Percentiles rank a stretch among this genome's conserved stretches.
Evolutionary conservation across 176 grass and related monocot species (phyloP).

Genomic region (Raddia distichophylla): DNA sequence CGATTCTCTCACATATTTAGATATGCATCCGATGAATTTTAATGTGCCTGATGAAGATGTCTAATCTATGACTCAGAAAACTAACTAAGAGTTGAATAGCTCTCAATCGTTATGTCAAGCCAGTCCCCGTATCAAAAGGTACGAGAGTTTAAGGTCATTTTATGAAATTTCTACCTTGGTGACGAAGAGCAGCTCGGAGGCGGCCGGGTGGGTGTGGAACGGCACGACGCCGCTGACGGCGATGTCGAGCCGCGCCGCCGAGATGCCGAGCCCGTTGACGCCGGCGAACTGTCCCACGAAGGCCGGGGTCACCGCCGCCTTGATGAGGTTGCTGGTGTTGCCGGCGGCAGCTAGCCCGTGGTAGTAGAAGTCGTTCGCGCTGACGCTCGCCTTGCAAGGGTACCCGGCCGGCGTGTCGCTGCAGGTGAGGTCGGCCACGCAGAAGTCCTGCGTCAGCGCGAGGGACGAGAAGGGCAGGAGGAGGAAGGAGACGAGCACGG

Average conservation of each 20-base stretch:
- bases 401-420: slow-evolving; percentile 65
- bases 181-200: slow-evolving; percentile 65
- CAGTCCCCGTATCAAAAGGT: no score
- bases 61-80: no score
- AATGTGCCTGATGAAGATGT: no score
- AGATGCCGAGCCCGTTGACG: slow-evolving; percentile 82
- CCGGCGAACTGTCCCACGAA: slow-evolving; percentile 77
- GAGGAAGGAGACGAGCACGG: slow-evolving; percentile 50
- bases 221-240: slow-evolving; percentile 63
- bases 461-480: slow-evolving; percentile 32
- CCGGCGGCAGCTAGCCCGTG: slow-evolving; percentile 47
- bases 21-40: no score
- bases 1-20: no score
- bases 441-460: slow-evolving; percentile 68
- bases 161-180: slow-evolving; percentile 1
- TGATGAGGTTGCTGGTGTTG: slow-evolving; percentile 59
- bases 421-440: slow-evolving; percentile 62
- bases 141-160: no score
- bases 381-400: slow-evolving; percentile 60
- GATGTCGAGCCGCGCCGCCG: slow-evolving; percentile 67
- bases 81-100: no score
- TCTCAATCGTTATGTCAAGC: no score
- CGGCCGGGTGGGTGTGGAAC: slow-evolving; percentile 74
- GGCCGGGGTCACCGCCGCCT: slow-evolving; percentile 62
- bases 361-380: slow-evolving; percentile 56